Conservation (phyloP, 306 rosid genomes). For the Sindora glabra region DNA sequence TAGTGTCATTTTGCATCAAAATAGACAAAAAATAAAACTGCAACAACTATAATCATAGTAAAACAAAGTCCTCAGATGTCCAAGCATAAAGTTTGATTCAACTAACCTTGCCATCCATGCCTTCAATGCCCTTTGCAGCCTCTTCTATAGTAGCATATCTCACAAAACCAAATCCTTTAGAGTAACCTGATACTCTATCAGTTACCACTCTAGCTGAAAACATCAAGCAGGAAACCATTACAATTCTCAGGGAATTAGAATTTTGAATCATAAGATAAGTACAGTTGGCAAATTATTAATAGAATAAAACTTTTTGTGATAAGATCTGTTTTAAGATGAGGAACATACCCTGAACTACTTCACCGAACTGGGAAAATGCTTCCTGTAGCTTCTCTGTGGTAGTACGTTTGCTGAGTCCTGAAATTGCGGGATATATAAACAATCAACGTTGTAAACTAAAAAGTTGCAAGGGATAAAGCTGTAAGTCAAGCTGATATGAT, state of each 20-base stretch:
- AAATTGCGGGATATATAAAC: slow-evolving; percentile 7
- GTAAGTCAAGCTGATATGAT: not conserved
- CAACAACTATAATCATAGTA: not conserved
- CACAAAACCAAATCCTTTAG: slow-evolving; percentile 95
- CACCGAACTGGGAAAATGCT: slow-evolving; percentile 77
- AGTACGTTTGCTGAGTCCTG: slow-evolving; percentile 93
- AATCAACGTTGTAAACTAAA: not conserved
- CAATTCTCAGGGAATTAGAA: no score
- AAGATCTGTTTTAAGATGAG: not conserved
- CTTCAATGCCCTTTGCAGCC: slow-evolving; percentile 82
- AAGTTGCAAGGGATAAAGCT: not conserved
- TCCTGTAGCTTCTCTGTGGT: slow-evolving; percentile 63
- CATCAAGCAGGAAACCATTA: not conserved
- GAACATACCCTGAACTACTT: slow-evolving; percentile 62
- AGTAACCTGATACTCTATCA: slow-evolving; percentile 80
- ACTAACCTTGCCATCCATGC: slow-evolving; percentile 95
- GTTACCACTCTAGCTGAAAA: slow-evolving; percentile 84
- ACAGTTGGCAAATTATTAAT: no score
- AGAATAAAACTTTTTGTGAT: no score
- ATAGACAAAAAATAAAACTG: not conserved
- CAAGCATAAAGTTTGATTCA: not conserved
- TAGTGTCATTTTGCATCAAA: no score
- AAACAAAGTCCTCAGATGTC: not conserved
- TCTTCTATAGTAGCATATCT: slow-evolving; percentile 68
- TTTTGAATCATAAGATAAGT: no score